These are phyloP conservation scores for Teunomyces cretensis DNA, from an alignment of 805 yeast species.

Conservation along the genomic window DNA sequence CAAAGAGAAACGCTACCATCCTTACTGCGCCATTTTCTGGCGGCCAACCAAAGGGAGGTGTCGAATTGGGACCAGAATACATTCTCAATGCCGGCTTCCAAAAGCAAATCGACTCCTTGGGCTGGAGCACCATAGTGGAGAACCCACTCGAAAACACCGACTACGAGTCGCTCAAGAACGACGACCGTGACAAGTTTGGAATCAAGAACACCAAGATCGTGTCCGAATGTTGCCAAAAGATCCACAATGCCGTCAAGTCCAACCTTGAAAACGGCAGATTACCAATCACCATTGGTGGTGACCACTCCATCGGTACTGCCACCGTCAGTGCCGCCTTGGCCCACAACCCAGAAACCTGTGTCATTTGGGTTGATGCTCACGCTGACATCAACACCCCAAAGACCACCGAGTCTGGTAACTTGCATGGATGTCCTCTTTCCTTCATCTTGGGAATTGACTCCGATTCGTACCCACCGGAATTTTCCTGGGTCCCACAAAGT, in stretches of 20 bases:
- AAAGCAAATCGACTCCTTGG: conserved; percentile 59
- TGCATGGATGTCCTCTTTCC: conserved; percentile 96
- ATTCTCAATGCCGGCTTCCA: conserved; percentile 71
- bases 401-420: conserved; percentile 81
- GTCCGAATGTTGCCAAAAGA: conserved; percentile 62
- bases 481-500: conserved; percentile 75
- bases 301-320: conserved; percentile 94
- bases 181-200: conserved; percentile 49
- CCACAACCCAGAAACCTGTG: conserved; percentile 81
- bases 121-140: conserved; percentile 62
- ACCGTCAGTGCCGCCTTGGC: conserved; percentile 83
- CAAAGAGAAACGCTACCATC: conserved; percentile 58
- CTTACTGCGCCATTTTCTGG: conserved; percentile 93
- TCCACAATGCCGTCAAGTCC: conserved; percentile 58
- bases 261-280: conserved; percentile 50
- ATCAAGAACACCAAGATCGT: conserved; percentile 77
- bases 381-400: conserved; percentile 92
- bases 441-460: conserved; percentile 81
- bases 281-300: conserved; percentile 92
- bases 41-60: conserved; percentile 93
- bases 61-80: conserved; percentile 89
- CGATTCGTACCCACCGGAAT: conserved; percentile 67
- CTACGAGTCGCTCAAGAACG: conserved; percentile 42
- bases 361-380: conserved; percentile 97
- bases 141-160: conserved; percentile 55